A percentile compares a stretch with the other conserved stretches of the same genome.
Evolutionary conservation across 2,329 filamentous ascomycete species (phyloP).

Genomic region (Penicillium sp.): DNA sequence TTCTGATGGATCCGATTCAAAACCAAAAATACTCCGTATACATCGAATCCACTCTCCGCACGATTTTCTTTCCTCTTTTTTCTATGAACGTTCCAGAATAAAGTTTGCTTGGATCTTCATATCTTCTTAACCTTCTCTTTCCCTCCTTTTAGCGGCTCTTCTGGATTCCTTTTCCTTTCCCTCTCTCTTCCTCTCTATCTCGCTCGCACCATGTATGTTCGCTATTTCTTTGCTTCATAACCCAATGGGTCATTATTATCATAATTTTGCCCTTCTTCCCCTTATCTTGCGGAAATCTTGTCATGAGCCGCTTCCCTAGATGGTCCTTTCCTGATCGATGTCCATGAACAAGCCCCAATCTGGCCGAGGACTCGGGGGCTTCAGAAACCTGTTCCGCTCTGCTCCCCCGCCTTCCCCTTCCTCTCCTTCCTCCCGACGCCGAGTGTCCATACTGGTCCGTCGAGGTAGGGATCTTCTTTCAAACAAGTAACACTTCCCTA

Average conservation of each 20-base stretch:
- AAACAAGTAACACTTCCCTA: slow-evolving; percentile 29
- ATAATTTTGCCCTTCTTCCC: not conserved
- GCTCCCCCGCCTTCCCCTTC: slow-evolving; percentile 25
- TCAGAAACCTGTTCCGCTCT: slow-evolving; percentile 37
- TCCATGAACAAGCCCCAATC: slow-evolving; percentile 35
- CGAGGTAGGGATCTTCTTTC: slow-evolving; percentile 37
- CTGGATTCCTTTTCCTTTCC: not conserved
- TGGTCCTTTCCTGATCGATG: slow-evolving; percentile 37
- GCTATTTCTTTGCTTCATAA: slow-evolving; percentile 26
- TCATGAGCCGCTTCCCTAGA: slow-evolving; percentile 28
- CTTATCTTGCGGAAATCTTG: slow-evolving; percentile 8
- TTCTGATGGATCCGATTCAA: slow-evolving; percentile 27
- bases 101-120: slow-evolving; percentile 9
- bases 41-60: slow-evolving; percentile 19
- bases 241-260: slow-evolving; percentile 8
- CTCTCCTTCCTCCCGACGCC: slow-evolving; percentile 29
- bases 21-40: slow-evolving; percentile 23
- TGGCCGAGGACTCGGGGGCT: slow-evolving; percentile 32
- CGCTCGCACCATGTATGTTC: slow-evolving; percentile 20
- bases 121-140: not conserved
- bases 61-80: slow-evolving; percentile 10
- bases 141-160: not conserved
- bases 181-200: slow-evolving; percentile 1
- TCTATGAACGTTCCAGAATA: slow-evolving; percentile 25
- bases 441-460: slow-evolving; percentile 34